A percentile compares a stretch with the other conserved stretches of the same genome.
These are phyloP conservation scores for Ophiostoma angusticollis DNA, from an alignment of 2,329 filamentous ascomycete species.

Conservation along the genomic window DNA sequence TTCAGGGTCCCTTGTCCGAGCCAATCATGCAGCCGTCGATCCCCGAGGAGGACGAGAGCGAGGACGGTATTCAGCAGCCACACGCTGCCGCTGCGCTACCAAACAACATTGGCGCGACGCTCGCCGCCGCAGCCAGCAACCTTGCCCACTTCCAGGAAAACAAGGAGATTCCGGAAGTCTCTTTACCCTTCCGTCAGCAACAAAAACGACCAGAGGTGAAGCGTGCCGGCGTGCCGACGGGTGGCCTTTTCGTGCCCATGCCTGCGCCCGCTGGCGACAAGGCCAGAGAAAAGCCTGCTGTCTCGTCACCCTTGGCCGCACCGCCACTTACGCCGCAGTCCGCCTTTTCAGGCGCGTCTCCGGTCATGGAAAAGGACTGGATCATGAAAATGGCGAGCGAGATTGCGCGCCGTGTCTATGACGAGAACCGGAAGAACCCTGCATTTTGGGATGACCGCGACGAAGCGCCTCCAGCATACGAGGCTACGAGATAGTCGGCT, in stretches of 20 bases:
- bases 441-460: slow-evolving; percentile 42
- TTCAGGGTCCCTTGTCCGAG: slow-evolving; percentile 48
- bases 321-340: slow-evolving; percentile 1
- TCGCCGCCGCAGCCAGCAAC: slow-evolving; percentile 4
- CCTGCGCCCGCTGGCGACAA: background rate
- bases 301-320: slow-evolving; percentile 4
- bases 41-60: slow-evolving; percentile 41
- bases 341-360: slow-evolving; percentile 32
- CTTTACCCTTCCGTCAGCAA: slow-evolving; percentile 5
- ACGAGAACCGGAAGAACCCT: slow-evolving; percentile 57
- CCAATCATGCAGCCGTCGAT: slow-evolving; percentile 43
- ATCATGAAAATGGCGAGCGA: slow-evolving; percentile 90
- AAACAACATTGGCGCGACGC: slow-evolving; percentile 5
- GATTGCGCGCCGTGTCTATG: slow-evolving; percentile 74
- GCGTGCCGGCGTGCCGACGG: slow-evolving; percentile 1
- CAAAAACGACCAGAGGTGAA: slow-evolving; percentile 6
- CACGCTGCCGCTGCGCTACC: background rate
- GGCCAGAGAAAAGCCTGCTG: background rate
- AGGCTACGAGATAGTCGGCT: slow-evolving; percentile 21
- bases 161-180: background rate
- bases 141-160: slow-evolving; percentile 1
- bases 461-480: slow-evolving; percentile 48
- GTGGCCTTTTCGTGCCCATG: slow-evolving; percentile 9
- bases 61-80: background rate
- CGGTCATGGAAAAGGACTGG: slow-evolving; percentile 70